phyloP scores from a whole-genome alignment of 2,329 filamentous ascomycete genomes.

The Allantophomopsis cytisporea region DNA sequence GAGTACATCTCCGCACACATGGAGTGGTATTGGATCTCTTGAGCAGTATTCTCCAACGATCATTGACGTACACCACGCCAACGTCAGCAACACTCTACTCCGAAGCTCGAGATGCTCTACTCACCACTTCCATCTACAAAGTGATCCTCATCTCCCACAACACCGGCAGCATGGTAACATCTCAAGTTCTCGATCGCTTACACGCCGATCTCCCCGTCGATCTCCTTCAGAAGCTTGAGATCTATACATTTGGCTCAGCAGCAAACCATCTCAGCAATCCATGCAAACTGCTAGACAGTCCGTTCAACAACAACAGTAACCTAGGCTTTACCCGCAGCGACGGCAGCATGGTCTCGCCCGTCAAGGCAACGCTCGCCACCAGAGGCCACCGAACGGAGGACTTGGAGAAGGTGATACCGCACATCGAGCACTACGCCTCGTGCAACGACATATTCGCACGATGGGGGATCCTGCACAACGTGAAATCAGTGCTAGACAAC shows the following conservation, averaged over 20 bases:
- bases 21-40: slow-evolving; percentile 64
- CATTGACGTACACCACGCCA: slow-evolving; percentile 52
- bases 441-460: slow-evolving; percentile 59
- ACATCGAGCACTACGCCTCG: slow-evolving; percentile 71
- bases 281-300: slow-evolving; percentile 15
- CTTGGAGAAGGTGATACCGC: slow-evolving; percentile 32
- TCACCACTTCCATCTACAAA: slow-evolving; percentile 46
- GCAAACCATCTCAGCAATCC: slow-evolving; percentile 73
- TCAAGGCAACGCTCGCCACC: slow-evolving; percentile 1
- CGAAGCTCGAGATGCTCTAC: slow-evolving; percentile 45
- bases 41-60: slow-evolving; percentile 61
- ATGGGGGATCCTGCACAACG: slow-evolving; percentile 55
- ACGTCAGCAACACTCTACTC: slow-evolving; percentile 48
- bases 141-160: slow-evolving; percentile 62
- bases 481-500: slow-evolving; percentile 2
- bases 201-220: slow-evolving; percentile 53
- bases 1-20: slow-evolving; percentile 59
- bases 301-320: background rate
- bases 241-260: slow-evolving; percentile 64
- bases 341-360: background rate
- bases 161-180: slow-evolving; percentile 62
- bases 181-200: slow-evolving; percentile 60
- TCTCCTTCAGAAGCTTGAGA: slow-evolving; percentile 50
- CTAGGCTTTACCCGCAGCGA: background rate
- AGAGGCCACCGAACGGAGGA: slow-evolving; percentile 1